These are phyloP conservation scores for Candida frijolesensis DNA, from an alignment of 1,139 yeast genomes.

Conservation along the genomic window DNA sequence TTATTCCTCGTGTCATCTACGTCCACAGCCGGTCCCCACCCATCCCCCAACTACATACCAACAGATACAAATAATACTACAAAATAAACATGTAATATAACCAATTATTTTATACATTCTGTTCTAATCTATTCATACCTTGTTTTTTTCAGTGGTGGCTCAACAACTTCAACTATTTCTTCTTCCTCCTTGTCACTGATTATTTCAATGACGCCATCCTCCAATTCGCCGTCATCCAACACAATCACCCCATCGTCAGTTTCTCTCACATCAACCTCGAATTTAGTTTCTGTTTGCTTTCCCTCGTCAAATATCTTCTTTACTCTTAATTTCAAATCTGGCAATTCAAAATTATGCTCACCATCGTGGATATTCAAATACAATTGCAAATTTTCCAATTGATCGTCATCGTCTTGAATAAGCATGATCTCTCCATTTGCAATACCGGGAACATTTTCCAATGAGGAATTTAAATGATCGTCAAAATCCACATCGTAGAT, in stretches of 20 bases:
- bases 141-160: constrained; percentile 2
- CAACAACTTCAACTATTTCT: constrained; percentile 8
- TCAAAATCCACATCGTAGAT: constrained; percentile 89
- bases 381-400: constrained; percentile 69
- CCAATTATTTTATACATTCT: not conserved
- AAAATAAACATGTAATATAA: not conserved
- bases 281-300: not conserved
- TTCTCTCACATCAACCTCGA: constrained; percentile 9
- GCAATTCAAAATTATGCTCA: constrained; percentile 19
- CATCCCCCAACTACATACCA: not conserved
- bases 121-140: not conserved
- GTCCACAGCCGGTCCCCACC: not conserved
- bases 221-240: constrained; percentile 10
- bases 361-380: constrained; percentile 40
- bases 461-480: constrained; percentile 58
- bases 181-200: constrained; percentile 16
- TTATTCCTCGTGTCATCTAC: not conserved
- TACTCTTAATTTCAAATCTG: constrained; percentile 27
- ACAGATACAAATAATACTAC: not conserved
- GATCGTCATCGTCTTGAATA: constrained; percentile 78
- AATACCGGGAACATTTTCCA: constrained; percentile 57
- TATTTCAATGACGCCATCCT: constrained; percentile 10
- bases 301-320: constrained; percentile 14
- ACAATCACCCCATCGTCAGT: constrained; percentile 19
- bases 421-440: constrained; percentile 60